Conservation (phyloP, 169 alveolate species). For the Toxoplasma gondii region DNA sequence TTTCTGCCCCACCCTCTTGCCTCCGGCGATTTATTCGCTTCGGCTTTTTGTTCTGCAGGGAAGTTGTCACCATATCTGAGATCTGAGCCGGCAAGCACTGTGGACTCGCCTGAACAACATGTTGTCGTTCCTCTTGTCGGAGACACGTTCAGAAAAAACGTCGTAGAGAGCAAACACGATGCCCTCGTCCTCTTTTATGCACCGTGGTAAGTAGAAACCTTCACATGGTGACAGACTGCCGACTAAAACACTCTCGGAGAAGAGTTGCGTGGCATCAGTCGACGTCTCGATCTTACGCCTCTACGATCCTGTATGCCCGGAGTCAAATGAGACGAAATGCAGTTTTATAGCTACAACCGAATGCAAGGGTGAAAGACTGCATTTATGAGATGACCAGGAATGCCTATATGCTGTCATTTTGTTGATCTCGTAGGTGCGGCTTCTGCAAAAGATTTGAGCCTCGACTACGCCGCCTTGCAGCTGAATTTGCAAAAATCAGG, state of each 20-base stretch:
- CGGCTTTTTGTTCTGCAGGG: not conserved
- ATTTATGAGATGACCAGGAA: too few species aligned
- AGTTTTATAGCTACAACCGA: not conserved
- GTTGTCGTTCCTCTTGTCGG: conserved; percentile 23
- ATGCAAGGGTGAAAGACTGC: not conserved
- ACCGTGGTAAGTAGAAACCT: conserved; percentile 12
- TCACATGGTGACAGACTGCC: not conserved
- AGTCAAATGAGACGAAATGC: too few species aligned
- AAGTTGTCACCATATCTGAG: not conserved
- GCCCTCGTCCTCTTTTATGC: conserved; percentile 30
- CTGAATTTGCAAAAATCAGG: not conserved
- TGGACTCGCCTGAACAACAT: not conserved
- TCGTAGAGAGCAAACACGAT: conserved; percentile 23
- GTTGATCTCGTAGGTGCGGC: conserved; percentile 26
- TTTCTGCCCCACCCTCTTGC: too few species aligned
- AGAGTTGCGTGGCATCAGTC: not conserved
- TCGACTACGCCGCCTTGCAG: not conserved
- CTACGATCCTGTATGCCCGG: not conserved
- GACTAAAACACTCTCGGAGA: not conserved
- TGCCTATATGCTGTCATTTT: not conserved
- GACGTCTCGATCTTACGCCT: not conserved
- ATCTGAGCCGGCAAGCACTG: conserved; percentile 11
- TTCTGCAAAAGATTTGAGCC: conserved; percentile 36
- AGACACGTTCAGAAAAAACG: not conserved
- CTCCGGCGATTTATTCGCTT: too few species aligned